Evolutionary conservation across 148 eudicot species (phyloP), one percentile per base, ranked within the genome.

Genomic region (Fallopia convolvulus): DNA sequence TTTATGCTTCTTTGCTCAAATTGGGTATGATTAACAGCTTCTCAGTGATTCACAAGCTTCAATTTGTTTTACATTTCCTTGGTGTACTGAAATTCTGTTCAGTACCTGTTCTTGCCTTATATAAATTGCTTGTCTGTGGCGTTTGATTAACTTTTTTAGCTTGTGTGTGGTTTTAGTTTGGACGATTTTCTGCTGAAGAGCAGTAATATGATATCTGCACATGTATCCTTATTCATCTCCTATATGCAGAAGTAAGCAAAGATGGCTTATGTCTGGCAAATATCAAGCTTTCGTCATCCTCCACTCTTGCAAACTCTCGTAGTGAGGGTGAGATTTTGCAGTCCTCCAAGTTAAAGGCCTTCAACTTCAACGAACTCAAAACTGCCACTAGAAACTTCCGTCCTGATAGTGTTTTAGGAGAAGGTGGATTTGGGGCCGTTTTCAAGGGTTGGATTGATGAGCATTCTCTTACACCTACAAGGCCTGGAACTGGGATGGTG

Each of bases 401-500:
- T 9, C 87, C 91, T 0, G 91, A 86, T 76, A 83, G 89, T 65
- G 86, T 88, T 23, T 61, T 88, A 77, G 89, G 89, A 15, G 89
- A 81, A 80, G 91, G 91, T 49, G 91, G 91, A 18, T 88, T 88
- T 75, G 91, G 47, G 36, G 74, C 74, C 36, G 74, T 41, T 70
- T 70, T 36, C 46, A 70, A 70, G 42, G 74, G 47, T 36, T 70
- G 74, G 74, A 70, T 70, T 39, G 74, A 70, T 41, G 42, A 33
- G 20, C 21, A 70, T 14, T 70, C 74, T 11, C 74, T 70, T 14
- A 15, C 74, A 36, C 74, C 85, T 48, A 81, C 91, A 49, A 86
- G 78, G 83, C 87, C 87, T 11, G 89, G 89, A 53, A 81, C 81
- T 23, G 87, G 91, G 21, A 75, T 86, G 77, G 89, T 84, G 60